Evolutionary conservation across 163 green algal species (phyloP).

Genomic region (Coccomyxa subellipsoidea): DNA sequence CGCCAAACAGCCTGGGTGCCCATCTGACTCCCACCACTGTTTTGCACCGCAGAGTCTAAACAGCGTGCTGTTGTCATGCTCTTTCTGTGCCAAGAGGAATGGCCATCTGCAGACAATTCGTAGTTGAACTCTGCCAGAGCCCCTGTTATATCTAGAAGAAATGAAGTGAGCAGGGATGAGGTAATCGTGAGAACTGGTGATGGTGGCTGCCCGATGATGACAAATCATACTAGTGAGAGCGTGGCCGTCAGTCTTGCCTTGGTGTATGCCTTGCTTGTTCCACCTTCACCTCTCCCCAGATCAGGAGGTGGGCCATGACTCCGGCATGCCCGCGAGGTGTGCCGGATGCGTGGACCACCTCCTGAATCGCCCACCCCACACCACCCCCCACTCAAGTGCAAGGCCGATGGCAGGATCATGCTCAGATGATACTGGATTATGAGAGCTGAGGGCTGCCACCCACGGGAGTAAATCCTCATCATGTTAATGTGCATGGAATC

Average conservation of each 20-base stretch:
- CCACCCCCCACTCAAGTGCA: not conserved
- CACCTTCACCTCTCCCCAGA: not conserved
- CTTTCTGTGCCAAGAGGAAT: too few species aligned
- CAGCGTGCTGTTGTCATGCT: too few species aligned
- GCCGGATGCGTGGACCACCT: not conserved
- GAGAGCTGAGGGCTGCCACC: conserved; percentile 1
- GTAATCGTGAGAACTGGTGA: too few species aligned
- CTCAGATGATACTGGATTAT: conserved; percentile 1
- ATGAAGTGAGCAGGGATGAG: too few species aligned
- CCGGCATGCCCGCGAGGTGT: not conserved
- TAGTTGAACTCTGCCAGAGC: too few species aligned
- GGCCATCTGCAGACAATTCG: too few species aligned
- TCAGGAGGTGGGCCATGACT: not conserved
- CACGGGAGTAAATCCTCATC: too few species aligned
- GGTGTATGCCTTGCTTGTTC: not conserved
- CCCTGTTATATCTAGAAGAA: too few species aligned
- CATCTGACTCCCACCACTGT: too few species aligned
- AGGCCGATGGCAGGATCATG: not conserved
- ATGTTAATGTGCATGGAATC: too few species aligned
- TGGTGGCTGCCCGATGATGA: not conserved
- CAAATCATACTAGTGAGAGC: not conserved
- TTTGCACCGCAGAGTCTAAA: too few species aligned
- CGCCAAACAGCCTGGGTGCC: conserved; percentile 8
- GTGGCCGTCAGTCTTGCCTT: not conserved
- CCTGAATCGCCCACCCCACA: not conserved